These are phyloP conservation scores for Coemansia aciculifera DNA, from an alignment of 192 early-diverging fungal genomes.

Conservation along the genomic window DNA sequence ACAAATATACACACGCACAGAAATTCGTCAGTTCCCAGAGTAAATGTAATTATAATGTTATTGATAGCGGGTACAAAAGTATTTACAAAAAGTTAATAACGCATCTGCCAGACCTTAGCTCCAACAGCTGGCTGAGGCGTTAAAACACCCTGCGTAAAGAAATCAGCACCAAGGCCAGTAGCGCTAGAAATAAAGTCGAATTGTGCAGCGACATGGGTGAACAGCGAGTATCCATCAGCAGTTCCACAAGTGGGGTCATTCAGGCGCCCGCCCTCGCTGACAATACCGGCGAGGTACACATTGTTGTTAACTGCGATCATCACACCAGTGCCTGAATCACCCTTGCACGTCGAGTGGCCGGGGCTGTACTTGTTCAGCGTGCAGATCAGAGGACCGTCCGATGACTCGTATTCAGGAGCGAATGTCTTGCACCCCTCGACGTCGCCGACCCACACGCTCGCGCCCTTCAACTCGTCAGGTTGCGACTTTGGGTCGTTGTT, in stretches of 20 bases:
- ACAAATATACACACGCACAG: neutral
- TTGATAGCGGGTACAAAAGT: neutral
- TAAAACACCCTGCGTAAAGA: neutral
- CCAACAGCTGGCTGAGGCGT: neutral
- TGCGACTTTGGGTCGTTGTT: neutral
- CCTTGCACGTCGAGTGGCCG: slow-evolving; percentile 5
- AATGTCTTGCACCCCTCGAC: slow-evolving; percentile 3
- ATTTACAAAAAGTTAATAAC: neutral
- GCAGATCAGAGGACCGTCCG: slow-evolving; percentile 14
- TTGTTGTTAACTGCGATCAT: neutral
- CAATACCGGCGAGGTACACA: slow-evolving; percentile 16
- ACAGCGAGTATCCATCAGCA: slow-evolving; percentile 14
- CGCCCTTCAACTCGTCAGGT: neutral
- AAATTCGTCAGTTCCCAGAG: neutral
- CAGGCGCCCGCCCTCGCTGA: slow-evolving; percentile 5
- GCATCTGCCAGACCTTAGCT: neutral
- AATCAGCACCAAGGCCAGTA: slow-evolving; percentile 10
- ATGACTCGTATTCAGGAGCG: slow-evolving; percentile 6
- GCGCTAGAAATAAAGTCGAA: slow-evolving; percentile 14
- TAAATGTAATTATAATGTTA: neutral
- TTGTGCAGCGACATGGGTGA: slow-evolving; percentile 14
- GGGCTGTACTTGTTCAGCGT: slow-evolving; percentile 6
- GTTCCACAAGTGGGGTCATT: slow-evolving; percentile 13
- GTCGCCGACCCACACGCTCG: slow-evolving; percentile 9
- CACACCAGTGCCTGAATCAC: slow-evolving; percentile 21